Conservation (phyloP, 805 yeast species). For the Metschnikowia similis region DNA sequence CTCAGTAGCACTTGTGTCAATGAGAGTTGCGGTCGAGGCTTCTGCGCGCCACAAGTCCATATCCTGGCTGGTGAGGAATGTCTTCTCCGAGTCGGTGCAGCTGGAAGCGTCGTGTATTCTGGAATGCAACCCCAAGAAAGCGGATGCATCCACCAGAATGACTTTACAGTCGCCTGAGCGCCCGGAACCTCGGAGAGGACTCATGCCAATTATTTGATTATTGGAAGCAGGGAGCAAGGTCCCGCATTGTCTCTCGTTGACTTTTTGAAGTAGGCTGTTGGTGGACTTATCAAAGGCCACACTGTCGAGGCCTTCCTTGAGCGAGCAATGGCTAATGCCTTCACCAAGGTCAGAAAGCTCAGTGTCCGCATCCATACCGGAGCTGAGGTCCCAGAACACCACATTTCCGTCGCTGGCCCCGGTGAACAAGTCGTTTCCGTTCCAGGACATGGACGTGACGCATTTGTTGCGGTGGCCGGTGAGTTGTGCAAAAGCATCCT, state of each 20-base stretch:
- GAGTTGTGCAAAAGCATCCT: constrained; percentile 49
- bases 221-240: constrained; percentile 60
- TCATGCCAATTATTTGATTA: constrained; percentile 44
- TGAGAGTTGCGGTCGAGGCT: constrained; percentile 12
- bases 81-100: constrained; percentile 10
- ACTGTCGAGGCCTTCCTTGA: constrained; percentile 45
- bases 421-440: constrained; percentile 47
- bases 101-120: constrained; percentile 28
- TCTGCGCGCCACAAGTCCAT: constrained; percentile 8
- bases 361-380: constrained; percentile 13
- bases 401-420: constrained; percentile 64
- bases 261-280: constrained; percentile 27
- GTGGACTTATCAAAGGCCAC: constrained; percentile 32
- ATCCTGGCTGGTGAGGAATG: constrained; percentile 27
- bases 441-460: constrained; percentile 62
- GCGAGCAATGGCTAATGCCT: constrained; percentile 31
- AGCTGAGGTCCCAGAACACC: constrained; percentile 59
- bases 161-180: constrained; percentile 31
- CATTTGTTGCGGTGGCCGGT: constrained; percentile 50
- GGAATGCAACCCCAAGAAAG: constrained; percentile 55
- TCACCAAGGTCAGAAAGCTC: constrained; percentile 14
- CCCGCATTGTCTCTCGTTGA: constrained; percentile 52
- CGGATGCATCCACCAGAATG: constrained; percentile 50
- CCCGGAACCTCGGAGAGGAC: constrained; percentile 23
- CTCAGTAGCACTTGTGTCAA: constrained; percentile 2